Evolutionary conservation across 192 early-diverging fungal genomes (phyloP).

Genomic region (Umbelopsis ramanniana): DNA sequence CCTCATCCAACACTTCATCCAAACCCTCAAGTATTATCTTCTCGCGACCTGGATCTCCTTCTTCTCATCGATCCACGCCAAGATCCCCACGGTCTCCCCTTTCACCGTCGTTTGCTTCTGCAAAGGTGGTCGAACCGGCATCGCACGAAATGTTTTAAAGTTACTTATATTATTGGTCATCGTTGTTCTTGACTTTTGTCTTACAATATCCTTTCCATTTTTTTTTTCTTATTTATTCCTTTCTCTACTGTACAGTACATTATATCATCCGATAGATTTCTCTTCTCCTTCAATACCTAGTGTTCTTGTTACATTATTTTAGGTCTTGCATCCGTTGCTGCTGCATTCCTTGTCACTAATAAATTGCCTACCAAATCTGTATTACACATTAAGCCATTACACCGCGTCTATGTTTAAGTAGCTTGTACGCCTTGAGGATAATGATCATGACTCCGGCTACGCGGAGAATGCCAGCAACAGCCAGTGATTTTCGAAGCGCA

Average conservation of each 20-base stretch:
- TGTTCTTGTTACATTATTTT: conserved; percentile 4
- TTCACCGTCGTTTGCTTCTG: neutral
- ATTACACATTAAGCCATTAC: neutral
- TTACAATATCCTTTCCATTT: no score
- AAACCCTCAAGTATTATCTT: neutral
- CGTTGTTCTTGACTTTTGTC: no score
- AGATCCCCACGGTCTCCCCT: neutral
- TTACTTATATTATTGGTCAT: no score
- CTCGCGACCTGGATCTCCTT: neutral
- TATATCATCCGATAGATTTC: conserved; percentile 19
- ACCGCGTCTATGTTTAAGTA: neutral
- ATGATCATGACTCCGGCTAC: neutral
- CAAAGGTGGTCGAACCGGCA: neutral
- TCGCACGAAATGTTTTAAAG: conserved; percentile 9
- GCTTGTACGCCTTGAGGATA: neutral
- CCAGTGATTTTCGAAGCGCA: conserved; percentile 18
- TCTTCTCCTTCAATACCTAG: neutral
- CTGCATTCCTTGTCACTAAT: neutral
- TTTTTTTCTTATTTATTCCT: neutral
- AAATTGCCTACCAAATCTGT: neutral
- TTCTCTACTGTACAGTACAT: conserved; percentile 11
- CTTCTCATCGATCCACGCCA: conserved; percentile 4
- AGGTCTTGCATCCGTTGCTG: neutral
- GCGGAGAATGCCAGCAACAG: conserved; percentile 21
- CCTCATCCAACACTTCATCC: neutral